phyloP scores from a whole-genome alignment of 2,329 filamentous ascomycete genomes.

The Penicillium sumatraense region DNA sequence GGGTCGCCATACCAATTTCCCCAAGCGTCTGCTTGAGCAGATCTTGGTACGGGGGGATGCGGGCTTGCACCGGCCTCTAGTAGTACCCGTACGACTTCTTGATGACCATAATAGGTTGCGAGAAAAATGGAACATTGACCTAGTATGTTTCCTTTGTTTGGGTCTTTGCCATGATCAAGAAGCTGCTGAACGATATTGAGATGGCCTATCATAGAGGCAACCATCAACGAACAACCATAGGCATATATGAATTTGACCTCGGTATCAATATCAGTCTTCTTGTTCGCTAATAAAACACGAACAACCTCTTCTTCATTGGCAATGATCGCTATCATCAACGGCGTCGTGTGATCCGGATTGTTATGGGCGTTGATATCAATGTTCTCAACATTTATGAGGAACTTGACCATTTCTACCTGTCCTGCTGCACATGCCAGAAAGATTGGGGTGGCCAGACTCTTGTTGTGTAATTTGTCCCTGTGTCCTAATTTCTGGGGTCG shows the following conservation, averaged over 20 bases:
- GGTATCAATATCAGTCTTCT: background rate
- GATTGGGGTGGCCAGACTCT: background rate
- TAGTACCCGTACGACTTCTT: background rate
- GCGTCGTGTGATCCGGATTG: background rate
- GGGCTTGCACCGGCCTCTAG: background rate
- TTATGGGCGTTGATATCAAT: background rate
- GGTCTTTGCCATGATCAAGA: background rate
- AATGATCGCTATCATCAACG: background rate
- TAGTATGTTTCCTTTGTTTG: background rate
- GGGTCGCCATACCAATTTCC: background rate
- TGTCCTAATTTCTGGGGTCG: background rate
- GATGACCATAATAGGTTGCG: background rate
- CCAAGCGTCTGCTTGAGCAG: background rate
- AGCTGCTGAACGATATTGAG: background rate
- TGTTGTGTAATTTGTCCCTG: background rate
- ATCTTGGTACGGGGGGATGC: background rate
- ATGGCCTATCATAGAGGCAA: background rate
- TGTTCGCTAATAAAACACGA: background rate
- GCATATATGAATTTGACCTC: background rate
- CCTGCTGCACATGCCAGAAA: background rate
- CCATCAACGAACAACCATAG: background rate
- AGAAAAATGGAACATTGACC: background rate
- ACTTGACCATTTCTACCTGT: background rate
- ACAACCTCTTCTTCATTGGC: background rate
- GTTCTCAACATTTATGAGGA: background rate